These are phyloP conservation scores for Ustilago sp. DNA, from an alignment of 1,284 basidiomycete species.

Conservation along the genomic window DNA sequence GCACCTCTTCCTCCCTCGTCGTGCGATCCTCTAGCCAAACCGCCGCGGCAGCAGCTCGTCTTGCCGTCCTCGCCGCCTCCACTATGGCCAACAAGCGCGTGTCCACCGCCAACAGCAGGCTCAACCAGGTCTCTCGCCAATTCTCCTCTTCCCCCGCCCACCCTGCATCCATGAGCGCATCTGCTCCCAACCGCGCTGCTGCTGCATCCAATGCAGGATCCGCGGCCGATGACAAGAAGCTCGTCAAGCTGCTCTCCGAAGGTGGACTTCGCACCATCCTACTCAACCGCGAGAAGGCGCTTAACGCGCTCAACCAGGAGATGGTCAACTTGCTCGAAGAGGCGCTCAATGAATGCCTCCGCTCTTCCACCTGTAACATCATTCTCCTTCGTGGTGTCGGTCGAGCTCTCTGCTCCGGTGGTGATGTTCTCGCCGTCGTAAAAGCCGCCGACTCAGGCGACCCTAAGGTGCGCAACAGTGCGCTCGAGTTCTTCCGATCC, in stretches of 20 bases:
- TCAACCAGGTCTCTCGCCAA: conserved; percentile 43
- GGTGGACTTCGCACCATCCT: conserved; percentile 75
- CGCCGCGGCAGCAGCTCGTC: conserved; percentile 3
- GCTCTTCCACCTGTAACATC: conserved; percentile 49
- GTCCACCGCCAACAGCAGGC: conserved; percentile 30
- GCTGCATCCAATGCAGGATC: neutral
- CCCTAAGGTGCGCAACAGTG: conserved; percentile 71
- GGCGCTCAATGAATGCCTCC: conserved; percentile 77
- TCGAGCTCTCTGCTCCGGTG: conserved; percentile 91
- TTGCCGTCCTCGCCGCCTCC: conserved; percentile 1
- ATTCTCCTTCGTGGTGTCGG: conserved; percentile 73
- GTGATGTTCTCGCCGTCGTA: conserved; percentile 81
- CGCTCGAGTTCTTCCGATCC: conserved; percentile 86
- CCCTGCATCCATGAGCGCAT: conserved; percentile 21
- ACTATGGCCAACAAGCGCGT: conserved; percentile 31
- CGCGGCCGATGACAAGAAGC: conserved; percentile 19
- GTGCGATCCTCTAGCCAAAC: conserved; percentile 13
- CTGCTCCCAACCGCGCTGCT: conserved; percentile 14
- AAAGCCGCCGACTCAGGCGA: conserved; percentile 51
- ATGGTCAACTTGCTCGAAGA: conserved; percentile 83
- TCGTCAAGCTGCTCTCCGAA: conserved; percentile 53
- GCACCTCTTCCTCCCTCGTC: conserved; percentile 31
- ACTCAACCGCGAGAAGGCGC: conserved; percentile 84
- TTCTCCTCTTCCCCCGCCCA: conserved; percentile 16
- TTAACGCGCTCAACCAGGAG: conserved; percentile 85